Base-by-base conservation (phyloP, 768 basidiomycete genomes). In the Phanerodontia chrysosporium region DNA sequence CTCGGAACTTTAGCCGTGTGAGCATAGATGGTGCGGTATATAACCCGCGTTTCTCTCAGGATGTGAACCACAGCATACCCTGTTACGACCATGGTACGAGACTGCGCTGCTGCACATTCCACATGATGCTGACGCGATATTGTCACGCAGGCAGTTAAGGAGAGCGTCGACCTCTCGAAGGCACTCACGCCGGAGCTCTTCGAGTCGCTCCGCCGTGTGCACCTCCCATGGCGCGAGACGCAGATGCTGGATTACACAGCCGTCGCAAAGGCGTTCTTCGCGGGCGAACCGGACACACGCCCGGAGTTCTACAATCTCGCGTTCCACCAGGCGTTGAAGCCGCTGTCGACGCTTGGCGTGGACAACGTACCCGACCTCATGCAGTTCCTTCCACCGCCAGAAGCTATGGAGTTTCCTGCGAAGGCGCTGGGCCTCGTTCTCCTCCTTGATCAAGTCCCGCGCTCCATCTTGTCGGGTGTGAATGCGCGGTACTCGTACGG, bases 361-460 rank as follows among this genome's bases (percentile, higher is more conserved):
- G 52, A 36, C 36, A 21, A 53, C 36, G 22, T 53, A 3, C 52
- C 52, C 22, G 52, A 53, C 22, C 14, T 53, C 16, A 53, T 53
- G 52, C 35, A 36, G 52, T 53, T 53, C 52, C 35, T 53, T 10
- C 52, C 52, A 2, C n/a, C 52, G n/a, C 52, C 52, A 1, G 35
- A 53, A 4, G 32, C 35, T 21, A 25, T 1, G 21, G 36, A 53
- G 18, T 53, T 53, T 14, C 32, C 52, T 22, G 18, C 21, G 22
- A 18, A 53, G 21, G 52, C 52, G 3, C 36, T 42, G 1, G 52
- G 32, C n/a, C 52, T 53, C 21, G 18, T 53, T 14, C 2, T 53
- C 16, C 35, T 53, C 22, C 39, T 53, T 22, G 52, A 53, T 22
- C 52, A 53, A 25, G 52, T 14, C 32, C 52, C 52, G 21, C 52